These are phyloP conservation scores for Coemansia nantahalensis DNA, from an alignment of 192 early-diverging fungal species.

Conservation along the genomic window DNA sequence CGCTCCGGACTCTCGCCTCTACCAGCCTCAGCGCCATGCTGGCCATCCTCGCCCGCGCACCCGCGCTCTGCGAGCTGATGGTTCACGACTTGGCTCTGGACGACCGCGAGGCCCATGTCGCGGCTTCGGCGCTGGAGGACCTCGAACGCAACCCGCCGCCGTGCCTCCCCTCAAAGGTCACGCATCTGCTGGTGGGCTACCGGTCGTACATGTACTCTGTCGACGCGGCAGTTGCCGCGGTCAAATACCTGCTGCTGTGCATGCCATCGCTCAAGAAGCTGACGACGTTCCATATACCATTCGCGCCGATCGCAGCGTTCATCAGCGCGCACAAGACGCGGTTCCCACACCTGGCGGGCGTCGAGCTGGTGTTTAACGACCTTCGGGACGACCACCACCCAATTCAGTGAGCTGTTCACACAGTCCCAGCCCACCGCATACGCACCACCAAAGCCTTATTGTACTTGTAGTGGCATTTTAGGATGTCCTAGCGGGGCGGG, in stretches of 20 bases:
- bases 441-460: no score
- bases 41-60: background rate
- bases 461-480: no score
- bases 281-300: background rate
- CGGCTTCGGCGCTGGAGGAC: background rate
- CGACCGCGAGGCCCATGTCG: background rate
- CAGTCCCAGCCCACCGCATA: no score
- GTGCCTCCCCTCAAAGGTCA: background rate
- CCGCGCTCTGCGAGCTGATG: background rate
- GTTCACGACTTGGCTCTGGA: background rate
- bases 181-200: slow-evolving; percentile 2
- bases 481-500: no score
- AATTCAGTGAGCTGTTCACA: no score
- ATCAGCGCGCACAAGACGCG: background rate
- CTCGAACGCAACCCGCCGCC: background rate
- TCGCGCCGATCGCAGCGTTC: background rate
- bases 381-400: no score
- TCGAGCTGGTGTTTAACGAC: background rate
- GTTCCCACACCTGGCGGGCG: slow-evolving; percentile 9
- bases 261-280: background rate
- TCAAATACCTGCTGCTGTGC: background rate
- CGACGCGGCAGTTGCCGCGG: background rate
- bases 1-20: background rate
- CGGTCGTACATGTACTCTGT: background rate
- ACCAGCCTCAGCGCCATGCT: no score